These are phyloP conservation scores for Orbilia javanica DNA, from an alignment of 2,329 filamentous ascomycete genomes.

Conservation along the genomic window DNA sequence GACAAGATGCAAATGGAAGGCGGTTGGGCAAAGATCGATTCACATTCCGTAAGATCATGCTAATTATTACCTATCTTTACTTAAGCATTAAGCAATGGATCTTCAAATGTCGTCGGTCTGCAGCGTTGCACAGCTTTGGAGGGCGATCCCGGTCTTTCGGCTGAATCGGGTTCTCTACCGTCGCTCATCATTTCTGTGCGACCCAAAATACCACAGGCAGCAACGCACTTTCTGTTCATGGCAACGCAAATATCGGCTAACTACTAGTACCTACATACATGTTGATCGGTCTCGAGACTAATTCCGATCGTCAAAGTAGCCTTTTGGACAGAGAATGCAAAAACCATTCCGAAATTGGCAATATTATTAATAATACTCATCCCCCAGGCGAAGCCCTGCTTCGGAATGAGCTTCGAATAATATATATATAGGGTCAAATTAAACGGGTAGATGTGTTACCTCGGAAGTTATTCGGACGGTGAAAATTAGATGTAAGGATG, in stretches of 20 bases:
- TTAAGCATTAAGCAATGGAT: neutral
- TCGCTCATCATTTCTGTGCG: neutral
- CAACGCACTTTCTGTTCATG: neutral
- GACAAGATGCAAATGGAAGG: constrained; percentile 12
- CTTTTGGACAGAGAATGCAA: too few relatives aligned
- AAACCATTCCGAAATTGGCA: too few relatives aligned
- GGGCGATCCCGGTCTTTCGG: constrained; percentile 2
- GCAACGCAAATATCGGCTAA: neutral
- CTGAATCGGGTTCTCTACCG: constrained; percentile 19
- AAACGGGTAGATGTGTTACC: too few relatives aligned
- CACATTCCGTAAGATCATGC: constrained; percentile 18
- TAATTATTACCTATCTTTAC: neutral
- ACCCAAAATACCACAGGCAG: neutral
- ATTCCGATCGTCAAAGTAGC: too few relatives aligned
- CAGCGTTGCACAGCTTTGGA: neutral
- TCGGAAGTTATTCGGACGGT: too few relatives aligned
- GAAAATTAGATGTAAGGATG: too few relatives aligned
- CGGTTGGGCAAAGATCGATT: neutral
- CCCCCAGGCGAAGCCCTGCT: too few relatives aligned
- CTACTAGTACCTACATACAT: too few relatives aligned
- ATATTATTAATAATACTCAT: too few relatives aligned
- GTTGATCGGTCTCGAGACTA: too few relatives aligned
- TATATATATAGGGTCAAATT: too few relatives aligned
- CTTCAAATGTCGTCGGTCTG: neutral
- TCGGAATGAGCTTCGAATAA: too few relatives aligned